Evolutionary conservation across 2,329 filamentous ascomycete genomes (phyloP), one percentile per base, ranked within the genome.

Genomic region (Claviceps sp.): DNA sequence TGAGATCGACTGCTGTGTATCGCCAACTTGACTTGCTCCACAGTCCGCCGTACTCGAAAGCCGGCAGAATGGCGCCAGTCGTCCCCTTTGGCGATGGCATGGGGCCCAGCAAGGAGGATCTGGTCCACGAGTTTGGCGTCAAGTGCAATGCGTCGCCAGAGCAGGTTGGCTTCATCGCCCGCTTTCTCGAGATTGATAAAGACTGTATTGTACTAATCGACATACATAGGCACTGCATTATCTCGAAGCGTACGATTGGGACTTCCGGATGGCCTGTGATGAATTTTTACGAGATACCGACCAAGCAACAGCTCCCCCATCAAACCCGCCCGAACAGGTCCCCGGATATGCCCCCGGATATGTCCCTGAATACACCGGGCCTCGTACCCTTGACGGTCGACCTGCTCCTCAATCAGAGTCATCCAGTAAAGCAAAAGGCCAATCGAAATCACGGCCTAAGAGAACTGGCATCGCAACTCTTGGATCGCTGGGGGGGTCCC

Each of bases 221-320:
- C n/a, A 9, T 47, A 5, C 5, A 14, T 56, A 89, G 85, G 85
- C 85, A 47, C 73, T 73, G 52, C 74, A 83, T 55, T 85, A 85
- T 58, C 79, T 91, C 7, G 71, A 73, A 22, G 75, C 76, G 38
- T 81, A 77, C 60, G 70, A 76, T 57, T 88, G 85, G 83, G 77
- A 88, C 60, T 68, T 87, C 44, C 72, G 77, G 57, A 69, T 73
- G 9, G 84, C 84, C 16, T 75, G 78, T 51, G 74, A 78, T 34
- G 75, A 79, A 49, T 86, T 76, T 69, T 87, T 79, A 62, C 72
- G 74, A 55, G 73, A 79, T 53, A 68, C 74, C 37, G 78, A 82
- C 26, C 74, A 78, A 52, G 67, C 62, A 8, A 66, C 68, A 0
- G 30, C 9, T 4, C 9, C 30, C 9, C 30, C 30, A 11, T 34